Evolutionary conservation across 176 grass and related monocot species (phyloP).

Genomic region (Poa pratensis): DNA sequence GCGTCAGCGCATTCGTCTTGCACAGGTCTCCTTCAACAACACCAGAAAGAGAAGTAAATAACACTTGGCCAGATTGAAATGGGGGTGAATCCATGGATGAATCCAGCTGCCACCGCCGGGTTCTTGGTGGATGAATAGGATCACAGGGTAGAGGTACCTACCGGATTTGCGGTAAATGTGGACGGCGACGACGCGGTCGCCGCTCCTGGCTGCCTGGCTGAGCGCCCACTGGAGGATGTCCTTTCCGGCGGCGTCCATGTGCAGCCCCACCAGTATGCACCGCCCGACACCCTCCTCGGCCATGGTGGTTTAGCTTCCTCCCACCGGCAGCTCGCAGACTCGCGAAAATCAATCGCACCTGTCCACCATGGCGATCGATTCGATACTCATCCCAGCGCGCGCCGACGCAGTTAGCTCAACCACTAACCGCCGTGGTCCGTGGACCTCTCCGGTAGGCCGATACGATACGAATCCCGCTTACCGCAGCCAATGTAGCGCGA

Average conservation of each 20-base stretch:
- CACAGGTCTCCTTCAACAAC: conserved; percentile 48
- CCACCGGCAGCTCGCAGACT: not conserved
- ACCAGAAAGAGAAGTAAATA: not conserved
- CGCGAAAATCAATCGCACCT: not conserved
- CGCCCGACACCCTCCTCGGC: conserved; percentile 50
- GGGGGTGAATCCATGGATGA: not conserved
- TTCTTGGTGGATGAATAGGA: not conserved
- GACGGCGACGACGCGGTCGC: conserved; percentile 82
- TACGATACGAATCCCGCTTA: not conserved
- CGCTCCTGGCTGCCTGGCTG: conserved; percentile 52
- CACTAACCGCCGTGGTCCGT: conserved; percentile 48
- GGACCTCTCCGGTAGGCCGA: conserved; percentile 28
- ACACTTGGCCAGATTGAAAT: not conserved
- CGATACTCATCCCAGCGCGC: not conserved
- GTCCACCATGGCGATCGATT: not conserved
- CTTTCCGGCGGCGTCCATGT: conserved; percentile 82
- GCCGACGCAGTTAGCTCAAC: conserved; percentile 36
- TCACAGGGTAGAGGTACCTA: conserved; percentile 12
- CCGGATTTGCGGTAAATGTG: conserved; percentile 95
- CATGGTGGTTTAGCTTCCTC: conserved; percentile 31
- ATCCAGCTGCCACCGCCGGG: not conserved
- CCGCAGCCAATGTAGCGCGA: conserved; percentile 49
- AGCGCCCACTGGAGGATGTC: conserved; percentile 82
- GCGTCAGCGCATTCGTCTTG: conserved; percentile 72
- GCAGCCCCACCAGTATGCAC: conserved; percentile 78